Evolutionary conservation across 2,329 filamentous ascomycete species (phyloP).

Genomic region (Colletotrichum sp.): DNA sequence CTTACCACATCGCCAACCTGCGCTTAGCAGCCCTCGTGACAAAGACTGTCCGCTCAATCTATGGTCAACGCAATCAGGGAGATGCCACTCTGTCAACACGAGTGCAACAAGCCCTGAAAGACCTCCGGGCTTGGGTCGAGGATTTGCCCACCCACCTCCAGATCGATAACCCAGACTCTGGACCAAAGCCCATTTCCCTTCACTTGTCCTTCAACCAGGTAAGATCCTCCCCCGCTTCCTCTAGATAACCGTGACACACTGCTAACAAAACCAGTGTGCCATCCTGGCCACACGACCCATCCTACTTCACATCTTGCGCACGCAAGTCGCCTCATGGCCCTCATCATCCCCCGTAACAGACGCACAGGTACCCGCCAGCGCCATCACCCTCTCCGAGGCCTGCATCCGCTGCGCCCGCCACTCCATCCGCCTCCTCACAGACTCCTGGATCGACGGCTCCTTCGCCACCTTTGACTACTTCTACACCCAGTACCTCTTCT

Average conservation of each 20-base stretch:
- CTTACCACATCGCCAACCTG: constrained; percentile 38
- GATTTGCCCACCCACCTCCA: constrained; percentile 34
- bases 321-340: constrained; percentile 25
- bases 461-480: constrained; percentile 53
- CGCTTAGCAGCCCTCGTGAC: constrained; percentile 38
- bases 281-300: constrained; percentile 38
- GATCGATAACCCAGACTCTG: constrained; percentile 27
- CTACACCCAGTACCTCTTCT: constrained; percentile 52
- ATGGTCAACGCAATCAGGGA: constrained; percentile 30
- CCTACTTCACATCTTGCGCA: constrained; percentile 35
- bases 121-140: constrained; percentile 35
- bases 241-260: background rate
- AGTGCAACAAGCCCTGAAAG: constrained; percentile 36
- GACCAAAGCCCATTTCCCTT: constrained; percentile 32
- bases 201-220: constrained; percentile 39
- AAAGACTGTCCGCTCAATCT: constrained; percentile 34
- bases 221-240: background rate
- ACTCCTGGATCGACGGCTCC: constrained; percentile 50
- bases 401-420: constrained; percentile 51
- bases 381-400: constrained; percentile 44
- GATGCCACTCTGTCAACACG: constrained; percentile 32
- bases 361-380: constrained; percentile 32
- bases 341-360: constrained; percentile 20
- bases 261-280: constrained; percentile 27
- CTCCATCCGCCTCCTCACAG: constrained; percentile 44